A percentile compares a stretch with the other conserved stretches of the same genome.
Evolutionary conservation across 495 filamentous ascomycete species (phyloP).

Genomic region (Cercophora scortea): DNA sequence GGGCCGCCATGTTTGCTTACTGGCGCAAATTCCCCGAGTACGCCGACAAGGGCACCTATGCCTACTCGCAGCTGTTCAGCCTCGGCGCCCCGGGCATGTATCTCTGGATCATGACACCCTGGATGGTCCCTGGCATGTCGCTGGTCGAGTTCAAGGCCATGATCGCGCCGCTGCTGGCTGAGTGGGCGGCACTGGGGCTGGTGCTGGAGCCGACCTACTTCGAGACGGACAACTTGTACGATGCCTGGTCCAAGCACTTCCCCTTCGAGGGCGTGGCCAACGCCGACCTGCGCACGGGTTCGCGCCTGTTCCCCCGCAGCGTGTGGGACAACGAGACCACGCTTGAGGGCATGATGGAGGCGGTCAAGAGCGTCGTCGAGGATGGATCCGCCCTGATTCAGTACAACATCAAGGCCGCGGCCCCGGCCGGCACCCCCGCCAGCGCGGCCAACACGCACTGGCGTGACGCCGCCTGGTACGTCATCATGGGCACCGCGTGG

Average conservation of each 20-base stretch:
- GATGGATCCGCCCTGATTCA: slow-evolving; percentile 37
- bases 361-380: slow-evolving; percentile 36
- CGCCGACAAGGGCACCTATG: slow-evolving; percentile 45
- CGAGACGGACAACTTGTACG: slow-evolving; percentile 42
- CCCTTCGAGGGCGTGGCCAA: slow-evolving; percentile 39
- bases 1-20: slow-evolving; percentile 39
- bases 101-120: slow-evolving; percentile 38
- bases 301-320: slow-evolving; percentile 44
- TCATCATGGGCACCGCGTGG: slow-evolving; percentile 33
- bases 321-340: slow-evolving; percentile 33
- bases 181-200: slow-evolving; percentile 25
- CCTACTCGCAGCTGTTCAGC: slow-evolving; percentile 34
- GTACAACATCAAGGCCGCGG: slow-evolving; percentile 41
- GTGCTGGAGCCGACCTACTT: slow-evolving; percentile 37
- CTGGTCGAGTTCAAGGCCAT: slow-evolving; percentile 34
- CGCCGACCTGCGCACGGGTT: slow-evolving; percentile 29
- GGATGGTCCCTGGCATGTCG: slow-evolving; percentile 46
- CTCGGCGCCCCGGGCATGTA: slow-evolving; percentile 22
- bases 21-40: slow-evolving; percentile 36
- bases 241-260: slow-evolving; percentile 38
- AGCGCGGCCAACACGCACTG: slow-evolving; percentile 42
- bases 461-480: slow-evolving; percentile 38
- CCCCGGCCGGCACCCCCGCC: slow-evolving; percentile 29
- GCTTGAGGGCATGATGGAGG: slow-evolving; percentile 36
- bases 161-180: slow-evolving; percentile 37